Evolutionary conservation across 805 yeast species (phyloP).

Genomic region (Spathaspora sp.): DNA sequence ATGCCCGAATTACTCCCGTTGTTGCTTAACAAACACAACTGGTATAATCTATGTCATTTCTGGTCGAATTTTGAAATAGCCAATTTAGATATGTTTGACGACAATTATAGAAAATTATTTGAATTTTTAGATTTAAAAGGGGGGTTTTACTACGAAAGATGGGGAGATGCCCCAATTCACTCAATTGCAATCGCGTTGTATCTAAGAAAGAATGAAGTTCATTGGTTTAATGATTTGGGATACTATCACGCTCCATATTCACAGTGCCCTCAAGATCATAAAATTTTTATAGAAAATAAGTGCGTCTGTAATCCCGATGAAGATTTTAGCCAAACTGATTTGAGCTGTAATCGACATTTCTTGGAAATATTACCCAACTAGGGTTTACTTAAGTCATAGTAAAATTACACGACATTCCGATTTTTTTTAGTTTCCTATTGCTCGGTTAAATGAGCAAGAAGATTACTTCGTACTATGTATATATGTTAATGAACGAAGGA

Average conservation of each 20-base stretch:
- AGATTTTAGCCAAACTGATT: conserved; percentile 26
- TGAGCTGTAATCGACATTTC: conserved; percentile 21
- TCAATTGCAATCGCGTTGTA: conserved; percentile 68
- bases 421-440: neutral
- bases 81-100: conserved; percentile 64
- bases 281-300: conserved; percentile 18
- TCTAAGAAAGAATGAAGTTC: conserved; percentile 54
- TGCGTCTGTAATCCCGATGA: conserved; percentile 37
- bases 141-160: conserved; percentile 81
- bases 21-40: conserved; percentile 1
- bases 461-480: no score
- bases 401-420: no score
- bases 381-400: neutral
- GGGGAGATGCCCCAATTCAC: conserved; percentile 96
- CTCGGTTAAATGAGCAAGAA: no score
- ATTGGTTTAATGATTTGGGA: conserved; percentile 73
- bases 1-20: conserved; percentile 1
- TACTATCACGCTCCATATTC: conserved; percentile 68
- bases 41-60: conserved; percentile 72
- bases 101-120: conserved; percentile 57
- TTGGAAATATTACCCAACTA: neutral
- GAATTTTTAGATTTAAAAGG: conserved; percentile 61
- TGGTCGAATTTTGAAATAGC: conserved; percentile 82
- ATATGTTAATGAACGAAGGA: no score
- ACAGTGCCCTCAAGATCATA: conserved; percentile 49